These are phyloP conservation scores for Penicillium riverlandense DNA, from an alignment of 495 filamentous ascomycete species.

Conservation along the genomic window DNA sequence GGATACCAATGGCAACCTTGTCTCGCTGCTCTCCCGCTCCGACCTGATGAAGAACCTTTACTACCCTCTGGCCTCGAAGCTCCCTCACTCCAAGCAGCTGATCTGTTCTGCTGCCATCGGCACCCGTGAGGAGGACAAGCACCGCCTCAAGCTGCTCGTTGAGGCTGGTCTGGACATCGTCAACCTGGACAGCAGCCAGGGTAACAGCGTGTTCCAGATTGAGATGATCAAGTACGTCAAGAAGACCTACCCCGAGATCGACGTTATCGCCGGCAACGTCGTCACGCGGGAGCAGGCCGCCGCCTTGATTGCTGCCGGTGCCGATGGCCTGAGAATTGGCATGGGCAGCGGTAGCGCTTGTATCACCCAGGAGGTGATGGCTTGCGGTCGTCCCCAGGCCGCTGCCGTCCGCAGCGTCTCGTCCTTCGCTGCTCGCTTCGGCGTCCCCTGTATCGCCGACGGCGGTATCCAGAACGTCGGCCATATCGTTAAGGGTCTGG, in stretches of 20 bases:
- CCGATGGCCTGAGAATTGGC: constrained; percentile 94
- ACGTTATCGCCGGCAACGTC: constrained; percentile 97
- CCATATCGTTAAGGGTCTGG: constrained; percentile 96
- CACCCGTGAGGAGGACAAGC: constrained; percentile 86
- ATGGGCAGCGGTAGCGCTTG: constrained; percentile 98
- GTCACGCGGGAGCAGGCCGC: constrained; percentile 95
- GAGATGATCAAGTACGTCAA: constrained; percentile 97
- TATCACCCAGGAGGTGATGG: constrained; percentile 99
- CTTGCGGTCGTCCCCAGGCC: constrained; percentile 91
- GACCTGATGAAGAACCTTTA: constrained; percentile 99
- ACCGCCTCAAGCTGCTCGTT: constrained; percentile 75
- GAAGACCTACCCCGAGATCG: constrained; percentile 69
- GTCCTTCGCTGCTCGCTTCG: constrained; percentile 82
- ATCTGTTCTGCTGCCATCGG: constrained; percentile 93
- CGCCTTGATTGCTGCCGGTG: constrained; percentile 83
- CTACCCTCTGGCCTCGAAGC: constrained; percentile 94
- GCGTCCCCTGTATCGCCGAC: constrained; percentile 96
- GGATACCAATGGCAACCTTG: constrained; percentile 75
- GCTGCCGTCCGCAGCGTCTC: constrained; percentile 84
- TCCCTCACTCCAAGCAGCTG: constrained; percentile 94
- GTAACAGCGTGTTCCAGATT: constrained; percentile 94
- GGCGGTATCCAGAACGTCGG: constrained; percentile 98
- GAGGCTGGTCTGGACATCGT: constrained; percentile 96
- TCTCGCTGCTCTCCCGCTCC: constrained; percentile 91
- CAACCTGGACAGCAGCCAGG: constrained; percentile 90